These are phyloP conservation scores for Bondarzewia mesenterica DNA, from an alignment of 1,284 basidiomycete species.

Conservation along the genomic window DNA sequence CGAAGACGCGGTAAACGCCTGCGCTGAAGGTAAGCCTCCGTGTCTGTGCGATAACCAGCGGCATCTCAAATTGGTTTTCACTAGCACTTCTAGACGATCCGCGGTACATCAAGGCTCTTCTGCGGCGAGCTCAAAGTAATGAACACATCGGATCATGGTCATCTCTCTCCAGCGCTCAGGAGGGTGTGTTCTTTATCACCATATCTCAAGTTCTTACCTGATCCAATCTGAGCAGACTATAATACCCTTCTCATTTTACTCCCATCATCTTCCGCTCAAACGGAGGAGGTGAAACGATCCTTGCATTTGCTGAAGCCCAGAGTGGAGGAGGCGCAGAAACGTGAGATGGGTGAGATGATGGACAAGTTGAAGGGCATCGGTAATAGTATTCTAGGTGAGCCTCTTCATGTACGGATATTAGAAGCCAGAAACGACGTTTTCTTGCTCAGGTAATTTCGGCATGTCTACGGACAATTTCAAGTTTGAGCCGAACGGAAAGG, in stretches of 20 bases:
- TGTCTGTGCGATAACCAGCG: constrained; percentile 2
- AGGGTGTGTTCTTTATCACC: constrained; percentile 46
- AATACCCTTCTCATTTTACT: constrained; percentile 58
- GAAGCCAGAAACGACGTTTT: neutral
- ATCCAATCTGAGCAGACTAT: constrained; percentile 58
- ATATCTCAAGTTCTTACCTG: neutral
- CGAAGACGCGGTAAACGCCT: constrained; percentile 69
- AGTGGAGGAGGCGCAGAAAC: constrained; percentile 70
- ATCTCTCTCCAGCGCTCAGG: constrained; percentile 72
- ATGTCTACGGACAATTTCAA: constrained; percentile 92
- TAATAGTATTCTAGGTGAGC: constrained; percentile 80
- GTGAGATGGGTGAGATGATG: constrained; percentile 90
- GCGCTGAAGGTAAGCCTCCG: constrained; percentile 53
- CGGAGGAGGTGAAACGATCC: constrained; percentile 37
- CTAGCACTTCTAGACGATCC: constrained; percentile 83
- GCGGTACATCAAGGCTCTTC: constrained; percentile 79
- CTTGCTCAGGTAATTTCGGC: constrained; percentile 66
- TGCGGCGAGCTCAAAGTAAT: constrained; percentile 81
- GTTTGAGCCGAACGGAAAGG: constrained; percentile 85
- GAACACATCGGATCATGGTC: constrained; percentile 79
- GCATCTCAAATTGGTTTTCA: constrained; percentile 5
- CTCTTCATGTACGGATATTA: neutral
- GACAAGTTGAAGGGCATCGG: constrained; percentile 90
- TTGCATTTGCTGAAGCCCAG: constrained; percentile 56
- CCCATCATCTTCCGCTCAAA: constrained; percentile 46